These are phyloP conservation scores for Saposhnikovia divaricata DNA, from an alignment of 129 eudicot genomes.

Conservation along the genomic window DNA sequence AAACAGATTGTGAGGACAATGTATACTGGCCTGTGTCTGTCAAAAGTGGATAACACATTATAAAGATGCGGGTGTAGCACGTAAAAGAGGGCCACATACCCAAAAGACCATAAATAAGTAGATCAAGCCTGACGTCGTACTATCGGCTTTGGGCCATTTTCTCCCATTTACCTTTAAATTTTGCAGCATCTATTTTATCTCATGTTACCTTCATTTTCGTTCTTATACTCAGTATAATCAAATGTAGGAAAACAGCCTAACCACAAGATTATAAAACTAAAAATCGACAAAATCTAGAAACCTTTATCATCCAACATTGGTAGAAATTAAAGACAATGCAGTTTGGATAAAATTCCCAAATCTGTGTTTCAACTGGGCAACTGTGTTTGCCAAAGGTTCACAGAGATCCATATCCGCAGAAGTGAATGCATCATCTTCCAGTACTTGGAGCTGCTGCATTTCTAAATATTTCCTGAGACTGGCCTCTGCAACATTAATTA, in stretches of 20 bases:
- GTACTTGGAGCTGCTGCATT: constrained; percentile 36
- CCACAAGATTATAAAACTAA: background rate
- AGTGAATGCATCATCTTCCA: constrained; percentile 15
- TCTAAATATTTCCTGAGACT: constrained; percentile 57
- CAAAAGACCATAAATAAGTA: too few relatives aligned
- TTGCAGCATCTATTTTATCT: background rate
- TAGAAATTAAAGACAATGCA: constrained; percentile 39
- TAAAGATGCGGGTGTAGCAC: too few relatives aligned
- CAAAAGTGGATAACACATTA: too few relatives aligned
- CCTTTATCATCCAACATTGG: constrained; percentile 18
- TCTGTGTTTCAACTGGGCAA: constrained; percentile 33
- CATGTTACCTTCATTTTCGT: background rate
- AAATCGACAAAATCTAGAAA: background rate
- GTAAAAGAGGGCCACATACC: too few relatives aligned
- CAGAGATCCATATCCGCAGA: constrained; percentile 18
- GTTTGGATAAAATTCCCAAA: constrained; percentile 42
- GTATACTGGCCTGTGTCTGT: too few relatives aligned
- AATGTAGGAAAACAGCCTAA: background rate
- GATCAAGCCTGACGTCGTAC: too few relatives aligned
- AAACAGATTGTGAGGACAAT: too few relatives aligned
- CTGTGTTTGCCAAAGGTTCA: constrained; percentile 38
- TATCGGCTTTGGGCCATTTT: too few relatives aligned
- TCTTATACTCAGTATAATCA: background rate
- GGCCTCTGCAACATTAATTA: constrained; percentile 73
- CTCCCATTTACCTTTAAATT: too few relatives aligned